Percentiles rank a stretch among this genome's conserved stretches.
Conservation (phyloP, 1,284 basidiomycete genomes). For the Ceratobasidium sp. region DNA sequence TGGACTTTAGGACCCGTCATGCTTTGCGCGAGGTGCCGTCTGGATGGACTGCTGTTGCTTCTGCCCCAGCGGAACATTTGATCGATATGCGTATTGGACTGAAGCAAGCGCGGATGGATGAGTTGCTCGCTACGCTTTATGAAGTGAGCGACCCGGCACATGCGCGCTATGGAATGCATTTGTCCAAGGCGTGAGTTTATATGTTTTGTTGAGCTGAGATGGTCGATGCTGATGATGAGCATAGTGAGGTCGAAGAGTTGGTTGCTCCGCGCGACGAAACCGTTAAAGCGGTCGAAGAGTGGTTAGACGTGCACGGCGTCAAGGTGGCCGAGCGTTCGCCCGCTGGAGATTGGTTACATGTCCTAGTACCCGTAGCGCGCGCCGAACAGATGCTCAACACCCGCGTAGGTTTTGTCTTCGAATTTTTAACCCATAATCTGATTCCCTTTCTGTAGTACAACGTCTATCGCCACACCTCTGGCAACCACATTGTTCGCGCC, state of each 20-base stretch:
- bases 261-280: constrained; percentile 32
- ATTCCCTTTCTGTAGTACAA: constrained; percentile 59
- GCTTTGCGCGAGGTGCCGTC: constrained; percentile 20
- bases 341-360: constrained; percentile 39
- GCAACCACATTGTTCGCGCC: constrained; percentile 63
- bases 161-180: constrained; percentile 29
- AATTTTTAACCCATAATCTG: background rate
- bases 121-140: constrained; percentile 6
- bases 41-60: constrained; percentile 4
- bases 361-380: constrained; percentile 13
- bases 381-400: too few species aligned
- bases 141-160: constrained; percentile 36
- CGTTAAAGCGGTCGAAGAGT: constrained; percentile 29
- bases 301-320: constrained; percentile 38
- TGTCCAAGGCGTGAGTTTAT: constrained; percentile 50
- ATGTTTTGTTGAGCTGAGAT: constrained; percentile 51
- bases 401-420: constrained; percentile 56
- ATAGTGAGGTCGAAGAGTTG: background rate
- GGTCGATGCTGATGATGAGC: background rate
- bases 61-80: constrained; percentile 19
- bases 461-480: constrained; percentile 63
- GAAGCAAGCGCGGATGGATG: constrained; percentile 22
- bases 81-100: constrained; percentile 39
- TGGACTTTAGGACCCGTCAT: constrained; percentile 16
- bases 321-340: constrained; percentile 8